Evolutionary conservation across 2,329 filamentous ascomycete genomes (phyloP).

Genomic region (Blastomyces percursus): DNA sequence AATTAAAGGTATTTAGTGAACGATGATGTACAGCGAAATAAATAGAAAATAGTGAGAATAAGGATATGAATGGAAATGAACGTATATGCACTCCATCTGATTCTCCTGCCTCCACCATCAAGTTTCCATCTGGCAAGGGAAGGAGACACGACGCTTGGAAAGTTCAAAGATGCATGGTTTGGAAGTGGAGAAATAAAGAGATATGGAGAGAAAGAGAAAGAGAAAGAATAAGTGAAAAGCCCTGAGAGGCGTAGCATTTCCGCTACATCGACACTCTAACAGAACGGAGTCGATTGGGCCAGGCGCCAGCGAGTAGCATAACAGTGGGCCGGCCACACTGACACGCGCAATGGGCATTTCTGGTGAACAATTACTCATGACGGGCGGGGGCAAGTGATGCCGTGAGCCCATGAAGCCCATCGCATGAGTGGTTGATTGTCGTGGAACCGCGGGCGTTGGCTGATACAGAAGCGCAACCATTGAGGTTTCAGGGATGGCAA

Average conservation of each 20-base stretch:
- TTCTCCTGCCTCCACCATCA: background rate
- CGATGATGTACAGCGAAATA: background rate
- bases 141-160: background rate
- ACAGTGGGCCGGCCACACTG: background rate
- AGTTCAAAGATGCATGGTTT: background rate
- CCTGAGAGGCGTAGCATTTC: background rate
- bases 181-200: background rate
- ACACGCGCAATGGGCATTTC: background rate
- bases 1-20: background rate
- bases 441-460: conserved; percentile 3
- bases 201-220: background rate
- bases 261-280: background rate
- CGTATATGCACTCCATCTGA: background rate
- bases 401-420: background rate
- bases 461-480: conserved; percentile 5
- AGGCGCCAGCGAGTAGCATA: background rate
- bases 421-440: conserved; percentile 2
- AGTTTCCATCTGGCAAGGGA: background rate
- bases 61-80: background rate
- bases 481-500: conserved; percentile 5
- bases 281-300: background rate
- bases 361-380: background rate
- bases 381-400: background rate
- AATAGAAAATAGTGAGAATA: background rate
- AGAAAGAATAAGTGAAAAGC: background rate